A percentile compares a stretch with the other conserved stretches of the same genome.
Evolutionary conservation across 495 filamentous ascomycete genomes (phyloP).

Genomic region (Talaromyces liani): DNA sequence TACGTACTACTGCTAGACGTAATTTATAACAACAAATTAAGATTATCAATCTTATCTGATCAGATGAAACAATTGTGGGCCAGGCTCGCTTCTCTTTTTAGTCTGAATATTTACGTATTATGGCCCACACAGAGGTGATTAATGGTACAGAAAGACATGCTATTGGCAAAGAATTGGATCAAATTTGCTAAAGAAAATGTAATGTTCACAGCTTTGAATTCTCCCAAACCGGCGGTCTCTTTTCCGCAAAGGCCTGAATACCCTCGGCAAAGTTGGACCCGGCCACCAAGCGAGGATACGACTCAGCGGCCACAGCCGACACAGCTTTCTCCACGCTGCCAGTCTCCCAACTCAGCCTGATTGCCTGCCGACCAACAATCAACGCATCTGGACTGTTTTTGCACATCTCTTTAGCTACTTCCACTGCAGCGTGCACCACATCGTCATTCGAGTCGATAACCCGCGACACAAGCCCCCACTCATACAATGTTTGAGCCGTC

Average conservation of each 20-base stretch:
- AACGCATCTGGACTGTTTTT: constrained; percentile 65
- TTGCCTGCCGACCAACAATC: constrained; percentile 55
- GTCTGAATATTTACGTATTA: not conserved
- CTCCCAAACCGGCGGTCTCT: constrained; percentile 62
- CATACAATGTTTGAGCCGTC: constrained; percentile 47
- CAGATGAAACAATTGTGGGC: not conserved
- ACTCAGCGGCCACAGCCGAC: constrained; percentile 44
- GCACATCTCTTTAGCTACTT: constrained; percentile 36
- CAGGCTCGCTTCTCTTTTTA: not conserved
- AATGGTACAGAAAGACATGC: not conserved
- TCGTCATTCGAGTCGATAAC: constrained; percentile 43
- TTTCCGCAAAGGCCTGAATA: constrained; percentile 73
- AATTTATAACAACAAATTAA: not conserved
- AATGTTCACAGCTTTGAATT: constrained; percentile 58
- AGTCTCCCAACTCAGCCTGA: constrained; percentile 62
- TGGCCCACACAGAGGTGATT: not conserved
- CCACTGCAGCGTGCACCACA: constrained; percentile 41
- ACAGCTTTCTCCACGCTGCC: constrained; percentile 58
- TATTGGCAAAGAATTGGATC: not conserved
- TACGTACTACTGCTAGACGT: not conserved
- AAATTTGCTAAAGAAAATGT: not conserved
- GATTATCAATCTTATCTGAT: constrained; percentile 7
- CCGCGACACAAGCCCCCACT: constrained; percentile 66
- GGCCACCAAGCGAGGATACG: constrained; percentile 51
- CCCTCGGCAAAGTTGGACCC: constrained; percentile 77